Conservation (phyloP, 2,329 filamentous ascomycete genomes). For the Thelonectria olida region DNA sequence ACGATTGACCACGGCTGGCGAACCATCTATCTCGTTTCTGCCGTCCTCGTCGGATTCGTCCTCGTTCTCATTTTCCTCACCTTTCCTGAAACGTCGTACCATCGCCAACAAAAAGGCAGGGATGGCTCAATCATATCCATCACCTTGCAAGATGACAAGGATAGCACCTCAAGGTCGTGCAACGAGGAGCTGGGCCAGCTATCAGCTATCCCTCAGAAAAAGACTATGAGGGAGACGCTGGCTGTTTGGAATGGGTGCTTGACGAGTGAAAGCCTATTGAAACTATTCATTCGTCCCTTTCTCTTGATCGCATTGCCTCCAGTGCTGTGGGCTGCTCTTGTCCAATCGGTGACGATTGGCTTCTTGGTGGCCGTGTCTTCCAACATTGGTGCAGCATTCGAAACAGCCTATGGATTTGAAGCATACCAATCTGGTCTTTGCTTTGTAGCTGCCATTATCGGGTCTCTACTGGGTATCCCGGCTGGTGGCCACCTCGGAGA, state of each 20-base stretch:
- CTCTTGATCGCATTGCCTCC: conserved; percentile 60
- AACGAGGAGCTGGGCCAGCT: conserved; percentile 22
- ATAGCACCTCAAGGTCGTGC: conserved; percentile 23
- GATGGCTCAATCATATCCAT: conserved; percentile 7
- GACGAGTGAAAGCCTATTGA: conserved; percentile 57
- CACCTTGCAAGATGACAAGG: conserved; percentile 14
- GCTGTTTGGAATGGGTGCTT: conserved; percentile 51
- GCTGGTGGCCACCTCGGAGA: conserved; percentile 60
- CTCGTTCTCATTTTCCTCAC: conserved; percentile 60
- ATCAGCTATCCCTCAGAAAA: conserved; percentile 25
- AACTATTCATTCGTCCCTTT: conserved; percentile 60
- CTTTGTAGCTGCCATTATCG: conserved; percentile 59
- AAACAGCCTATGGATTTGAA: conserved; percentile 52
- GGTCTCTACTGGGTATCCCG: conserved; percentile 58
- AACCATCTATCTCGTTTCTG: conserved; percentile 60
- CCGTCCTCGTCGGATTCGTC: conserved; percentile 58
- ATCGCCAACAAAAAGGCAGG: conserved; percentile 37
- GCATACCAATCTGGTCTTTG: conserved; percentile 60
- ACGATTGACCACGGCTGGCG: conserved; percentile 59
- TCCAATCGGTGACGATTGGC: conserved; percentile 64
- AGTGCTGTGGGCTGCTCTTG: conserved; percentile 64
- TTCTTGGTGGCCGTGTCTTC: conserved; percentile 65
- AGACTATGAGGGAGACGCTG: conserved; percentile 47
- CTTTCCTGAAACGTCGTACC: conserved; percentile 64
- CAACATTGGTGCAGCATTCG: conserved; percentile 58